Percentiles rank a stretch among this genome's conserved stretches.
Conservation (phyloP, 1,284 basidiomycete species). For the Phylloboletellus chloephorus region DNA sequence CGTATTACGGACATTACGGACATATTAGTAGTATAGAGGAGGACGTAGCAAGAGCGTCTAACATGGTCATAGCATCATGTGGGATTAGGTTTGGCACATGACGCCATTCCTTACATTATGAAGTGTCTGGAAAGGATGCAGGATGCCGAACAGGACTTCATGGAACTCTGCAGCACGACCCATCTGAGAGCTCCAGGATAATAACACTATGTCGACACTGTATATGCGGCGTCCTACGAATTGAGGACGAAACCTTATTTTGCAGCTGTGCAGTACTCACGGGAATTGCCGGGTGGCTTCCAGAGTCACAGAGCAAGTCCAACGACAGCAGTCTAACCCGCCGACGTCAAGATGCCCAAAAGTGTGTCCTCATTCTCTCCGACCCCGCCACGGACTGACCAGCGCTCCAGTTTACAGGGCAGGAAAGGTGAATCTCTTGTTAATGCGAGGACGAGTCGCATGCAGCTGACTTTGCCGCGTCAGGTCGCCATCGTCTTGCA, state of each 20-base stretch:
- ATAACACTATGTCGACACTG: no score
- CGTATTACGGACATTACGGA: no score
- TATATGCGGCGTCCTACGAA: no score
- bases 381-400: conserved; percentile 26
- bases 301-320: neutral
- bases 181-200: no score
- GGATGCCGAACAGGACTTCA: neutral
- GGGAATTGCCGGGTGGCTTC: conserved; percentile 32
- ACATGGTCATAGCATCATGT: no score
- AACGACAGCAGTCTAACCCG: conserved; percentile 14
- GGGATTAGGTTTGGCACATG: no score
- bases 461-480: conserved; percentile 11
- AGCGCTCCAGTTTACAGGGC: conserved; percentile 81
- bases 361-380: conserved; percentile 13
- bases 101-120: no score
- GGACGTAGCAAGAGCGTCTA: no score
- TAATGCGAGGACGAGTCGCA: no score
- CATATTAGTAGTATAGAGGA: no score
- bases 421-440: conserved; percentile 71
- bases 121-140: no score
- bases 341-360: conserved; percentile 35
- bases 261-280: conserved; percentile 22
- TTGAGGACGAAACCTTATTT: conserved; percentile 9
- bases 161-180: neutral
- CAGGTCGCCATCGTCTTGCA: conserved; percentile 93